phyloP scores from a whole-genome alignment of 768 basidiomycete genomes.

The Boletus reticulatus region DNA sequence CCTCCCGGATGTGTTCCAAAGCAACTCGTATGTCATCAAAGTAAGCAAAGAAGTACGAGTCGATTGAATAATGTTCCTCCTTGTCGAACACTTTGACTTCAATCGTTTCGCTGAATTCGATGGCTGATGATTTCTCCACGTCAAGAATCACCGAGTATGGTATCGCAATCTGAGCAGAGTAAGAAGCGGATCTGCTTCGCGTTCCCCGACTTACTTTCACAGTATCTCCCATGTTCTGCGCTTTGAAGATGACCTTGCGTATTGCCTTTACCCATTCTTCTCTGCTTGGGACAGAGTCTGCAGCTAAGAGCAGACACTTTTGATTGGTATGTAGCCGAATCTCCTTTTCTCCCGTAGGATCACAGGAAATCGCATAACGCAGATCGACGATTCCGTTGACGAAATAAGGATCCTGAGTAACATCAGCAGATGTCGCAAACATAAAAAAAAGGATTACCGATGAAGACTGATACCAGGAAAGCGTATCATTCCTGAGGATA shows the following conservation, averaged over 20 bases:
- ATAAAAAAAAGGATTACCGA: constrained; percentile 50
- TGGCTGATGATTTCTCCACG: constrained; percentile 81
- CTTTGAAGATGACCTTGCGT: constrained; percentile 91
- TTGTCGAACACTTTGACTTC: constrained; percentile 91
- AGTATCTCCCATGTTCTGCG: constrained; percentile 93
- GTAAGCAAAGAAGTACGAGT: constrained; percentile 95
- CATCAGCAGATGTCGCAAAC: constrained; percentile 3
- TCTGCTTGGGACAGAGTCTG: constrained; percentile 79
- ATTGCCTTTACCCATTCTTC: constrained; percentile 98
- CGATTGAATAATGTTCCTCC: constrained; percentile 68
- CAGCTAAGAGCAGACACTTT: constrained; percentile 65
- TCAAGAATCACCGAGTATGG: constrained; percentile 89
- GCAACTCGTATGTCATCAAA: constrained; percentile 80
- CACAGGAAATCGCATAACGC: constrained; percentile 90
- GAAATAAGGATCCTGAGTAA: constrained; percentile 88
- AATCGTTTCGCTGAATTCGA: constrained; percentile 96
- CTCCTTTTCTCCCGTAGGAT: constrained; percentile 71
- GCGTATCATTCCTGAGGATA: constrained; percentile 89
- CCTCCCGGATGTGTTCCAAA: constrained; percentile 77
- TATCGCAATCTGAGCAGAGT: constrained; percentile 71
- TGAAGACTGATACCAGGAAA: constrained; percentile 96
- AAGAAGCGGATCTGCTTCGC: not conserved
- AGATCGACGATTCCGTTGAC: constrained; percentile 95
- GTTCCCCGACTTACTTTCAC: constrained; percentile 64
- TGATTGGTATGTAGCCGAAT: constrained; percentile 84